Evolutionary conservation across 306 rosid genomes (phyloP).

Genomic region (Malus fusca): DNA sequence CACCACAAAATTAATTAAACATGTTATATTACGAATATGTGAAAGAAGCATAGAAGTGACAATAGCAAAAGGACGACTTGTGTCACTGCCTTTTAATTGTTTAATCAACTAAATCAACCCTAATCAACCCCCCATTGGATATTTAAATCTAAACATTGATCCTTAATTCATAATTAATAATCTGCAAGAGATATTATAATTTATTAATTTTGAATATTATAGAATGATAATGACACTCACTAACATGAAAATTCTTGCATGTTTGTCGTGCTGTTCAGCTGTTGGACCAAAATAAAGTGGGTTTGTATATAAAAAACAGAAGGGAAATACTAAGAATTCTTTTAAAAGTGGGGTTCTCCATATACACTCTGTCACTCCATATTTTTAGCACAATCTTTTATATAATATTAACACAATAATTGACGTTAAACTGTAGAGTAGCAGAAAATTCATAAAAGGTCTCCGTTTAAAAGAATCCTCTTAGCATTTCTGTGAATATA

Average conservation of each 20-base stretch:
- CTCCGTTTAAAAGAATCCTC: no score
- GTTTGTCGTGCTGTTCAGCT: conserved; percentile 19
- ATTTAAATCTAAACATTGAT: not conserved
- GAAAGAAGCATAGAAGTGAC: conserved; percentile 37
- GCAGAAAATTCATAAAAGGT: no score
- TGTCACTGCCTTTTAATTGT: conserved; percentile 18
- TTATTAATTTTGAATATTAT: not conserved
- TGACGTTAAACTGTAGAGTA: no score
- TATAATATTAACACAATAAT: no score
- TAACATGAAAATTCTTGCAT: conserved; percentile 35
- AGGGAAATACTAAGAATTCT: no score
- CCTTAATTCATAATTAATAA: not conserved
- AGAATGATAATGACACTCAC: conserved; percentile 61
- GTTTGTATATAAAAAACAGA: not conserved
- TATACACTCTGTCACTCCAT: no score
- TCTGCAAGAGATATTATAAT: not conserved
- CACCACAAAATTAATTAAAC: not conserved
- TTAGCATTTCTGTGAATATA: not conserved
- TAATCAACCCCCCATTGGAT: not conserved
- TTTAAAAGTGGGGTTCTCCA: accelerated
- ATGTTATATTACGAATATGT: not conserved
- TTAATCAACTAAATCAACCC: conserved; percentile 7
- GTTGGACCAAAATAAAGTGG: conserved; percentile 10
- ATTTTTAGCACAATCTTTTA: no score
- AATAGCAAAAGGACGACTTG: conserved; percentile 69